phyloP scores from a whole-genome alignment of 306 rosid genomes.

The Cucumis hystrix region DNA sequence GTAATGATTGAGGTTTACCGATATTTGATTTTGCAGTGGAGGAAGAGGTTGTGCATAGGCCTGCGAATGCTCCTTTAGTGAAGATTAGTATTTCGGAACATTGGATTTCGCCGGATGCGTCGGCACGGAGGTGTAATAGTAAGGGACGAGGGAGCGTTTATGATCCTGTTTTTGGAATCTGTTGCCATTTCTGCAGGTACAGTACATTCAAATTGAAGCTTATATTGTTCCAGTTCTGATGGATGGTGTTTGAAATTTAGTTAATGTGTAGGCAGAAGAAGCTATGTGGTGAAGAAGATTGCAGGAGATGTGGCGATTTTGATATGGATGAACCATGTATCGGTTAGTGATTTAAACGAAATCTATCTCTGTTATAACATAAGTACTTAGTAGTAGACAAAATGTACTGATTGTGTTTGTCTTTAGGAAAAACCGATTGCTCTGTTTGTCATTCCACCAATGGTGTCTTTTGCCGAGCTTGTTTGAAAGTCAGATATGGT shows the following conservation, averaged over 20 bases:
- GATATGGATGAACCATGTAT: constrained; percentile 54
- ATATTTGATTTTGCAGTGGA: neutral
- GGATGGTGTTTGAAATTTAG: neutral
- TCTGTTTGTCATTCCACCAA: constrained; percentile 58
- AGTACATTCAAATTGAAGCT: constrained; percentile 13
- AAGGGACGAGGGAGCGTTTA: constrained; percentile 57
- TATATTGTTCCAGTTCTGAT: neutral
- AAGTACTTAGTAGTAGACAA: neutral
- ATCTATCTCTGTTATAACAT: neutral
- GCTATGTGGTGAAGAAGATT: constrained; percentile 55
- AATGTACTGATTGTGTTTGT: constrained; percentile 6
- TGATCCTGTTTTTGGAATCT: constrained; percentile 42
- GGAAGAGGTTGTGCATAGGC: neutral
- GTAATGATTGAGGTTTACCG: neutral
- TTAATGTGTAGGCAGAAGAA: constrained; percentile 52
- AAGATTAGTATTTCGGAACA: neutral
- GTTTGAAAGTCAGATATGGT: constrained; percentile 66
- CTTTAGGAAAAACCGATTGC: constrained; percentile 68
- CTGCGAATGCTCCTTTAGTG: constrained; percentile 2
- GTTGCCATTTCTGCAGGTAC: constrained; percentile 80
- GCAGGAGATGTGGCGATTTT: constrained; percentile 52
- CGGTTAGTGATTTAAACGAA: constrained; percentile 23
- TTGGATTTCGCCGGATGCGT: constrained; percentile 21
- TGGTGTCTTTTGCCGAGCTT: constrained; percentile 60
- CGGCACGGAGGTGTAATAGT: constrained; percentile 41